Conservation (phyloP, 2,329 filamentous ascomycete genomes). For the Drechslerella stenobrocha region DNA sequence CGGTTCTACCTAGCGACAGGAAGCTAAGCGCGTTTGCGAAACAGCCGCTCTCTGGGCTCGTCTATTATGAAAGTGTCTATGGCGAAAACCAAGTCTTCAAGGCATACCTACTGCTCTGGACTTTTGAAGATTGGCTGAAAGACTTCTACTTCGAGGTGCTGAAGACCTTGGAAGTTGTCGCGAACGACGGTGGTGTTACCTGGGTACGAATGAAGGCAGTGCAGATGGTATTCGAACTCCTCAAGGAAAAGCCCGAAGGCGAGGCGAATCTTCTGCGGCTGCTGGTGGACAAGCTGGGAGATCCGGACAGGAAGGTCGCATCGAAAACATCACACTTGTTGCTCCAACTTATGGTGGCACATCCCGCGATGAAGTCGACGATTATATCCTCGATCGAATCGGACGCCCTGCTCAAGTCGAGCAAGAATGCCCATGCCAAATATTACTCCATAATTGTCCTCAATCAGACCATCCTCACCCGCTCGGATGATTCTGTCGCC, state of each 20-base stretch:
- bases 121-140: conserved; percentile 94
- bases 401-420: conserved; percentile 82
- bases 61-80: conserved; percentile 69
- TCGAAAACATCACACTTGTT: conserved; percentile 90
- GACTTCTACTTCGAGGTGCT: conserved; percentile 89
- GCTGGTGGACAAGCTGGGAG: conserved; percentile 93
- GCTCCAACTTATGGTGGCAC: conserved; percentile 83
- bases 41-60: conserved; percentile 66
- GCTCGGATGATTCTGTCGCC: conserved; percentile 77
- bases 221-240: conserved; percentile 84
- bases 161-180: conserved; percentile 88
- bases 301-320: conserved; percentile 91
- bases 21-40: conserved; percentile 77
- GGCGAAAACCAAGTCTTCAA: conserved; percentile 65
- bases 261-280: conserved; percentile 90
- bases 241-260: conserved; percentile 96
- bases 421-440: conserved; percentile 82
- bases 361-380: conserved; percentile 90
- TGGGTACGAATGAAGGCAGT: conserved; percentile 86
- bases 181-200: conserved; percentile 83
- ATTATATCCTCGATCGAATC: conserved; percentile 83
- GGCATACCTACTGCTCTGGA: conserved; percentile 81
- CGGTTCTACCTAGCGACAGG: conserved; percentile 77
- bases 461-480: conserved; percentile 91
- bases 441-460: conserved; percentile 97